Evolutionary conservation across 192 early-diverging fungal species (phyloP), one percentile per base, ranked within the genome.

Genomic region (Glomus cerebriforme): DNA sequence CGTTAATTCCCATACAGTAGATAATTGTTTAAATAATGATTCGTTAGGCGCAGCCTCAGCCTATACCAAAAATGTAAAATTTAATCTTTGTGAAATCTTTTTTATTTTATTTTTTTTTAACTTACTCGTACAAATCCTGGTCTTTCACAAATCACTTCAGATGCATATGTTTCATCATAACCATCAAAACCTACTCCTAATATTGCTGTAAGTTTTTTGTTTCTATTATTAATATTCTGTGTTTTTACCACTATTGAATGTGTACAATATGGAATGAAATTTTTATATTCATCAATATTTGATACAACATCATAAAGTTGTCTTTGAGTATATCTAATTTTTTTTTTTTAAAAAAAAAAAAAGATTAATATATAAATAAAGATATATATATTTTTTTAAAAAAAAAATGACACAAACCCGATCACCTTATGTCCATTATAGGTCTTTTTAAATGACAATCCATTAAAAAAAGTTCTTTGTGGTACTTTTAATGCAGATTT

Each of bases 241-340:
- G 87, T 65, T 39, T 82, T 76, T 76, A 93, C 79, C 62, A 94
- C 88, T 76, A 80, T 73, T 4, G 94, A 94, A 68, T 81, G 79
- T 7, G 88, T 89, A 82, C 94, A 95, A 89, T 91, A 93, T 6
- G 95, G 96, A 69, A 98, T 86, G 86, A 96, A 98, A 45, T 86
- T 82, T 45, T 89, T 77, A 83, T 98, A 98, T 29, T 91, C 85
- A 69, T 92, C 88, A 7, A 96, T 91, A 84, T 96, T 94, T 15
- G 94, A 83, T 10, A 96, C 94, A 9, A 98, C 83, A 45, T 88
- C 87, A 81, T 92, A 98, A 54, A 98, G 85, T 82, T 98, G 92
- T 59, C 87, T 83, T 59, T 88, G 92, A 8, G 93, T 89, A 83
- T 91, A 93, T n/a, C 76, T 78, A 75, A 27, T 1, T 49, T 37